Conservation (phyloP, 2,329 filamentous ascomycete genomes). For the Chalaropsis ovoidea region DNA sequence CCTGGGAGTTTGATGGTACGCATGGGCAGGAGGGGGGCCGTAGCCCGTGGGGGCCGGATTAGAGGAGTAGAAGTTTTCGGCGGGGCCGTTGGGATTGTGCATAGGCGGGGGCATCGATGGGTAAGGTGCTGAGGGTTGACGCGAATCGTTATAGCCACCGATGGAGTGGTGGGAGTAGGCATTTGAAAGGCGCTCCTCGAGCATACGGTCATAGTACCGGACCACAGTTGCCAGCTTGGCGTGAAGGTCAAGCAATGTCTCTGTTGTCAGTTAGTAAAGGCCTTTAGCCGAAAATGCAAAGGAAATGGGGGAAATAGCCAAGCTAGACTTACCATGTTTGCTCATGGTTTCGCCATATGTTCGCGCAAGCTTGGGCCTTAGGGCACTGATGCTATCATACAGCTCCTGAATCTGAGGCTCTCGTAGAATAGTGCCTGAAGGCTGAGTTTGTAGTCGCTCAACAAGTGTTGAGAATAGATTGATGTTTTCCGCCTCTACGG, state of each 20-base stretch:
- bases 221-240: conserved; percentile 93
- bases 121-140: conserved; percentile 43
- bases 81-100: conserved; percentile 41
- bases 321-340: conserved; percentile 66
- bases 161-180: conserved; percentile 77
- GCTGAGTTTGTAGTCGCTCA: conserved; percentile 87
- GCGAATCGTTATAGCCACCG: conserved; percentile 45
- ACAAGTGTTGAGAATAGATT: conserved; percentile 91
- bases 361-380: conserved; percentile 84
- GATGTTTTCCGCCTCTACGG: conserved; percentile 93
- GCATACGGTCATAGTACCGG: conserved; percentile 94
- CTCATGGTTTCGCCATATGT: conserved; percentile 99
- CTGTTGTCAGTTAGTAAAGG: conserved; percentile 36
- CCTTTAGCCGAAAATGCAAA: not conserved
- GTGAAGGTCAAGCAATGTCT: conserved; percentile 86
- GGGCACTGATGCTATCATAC: conserved; percentile 89
- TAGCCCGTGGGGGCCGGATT: conserved; percentile 15
- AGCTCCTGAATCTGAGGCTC: conserved; percentile 97
- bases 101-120: conserved; percentile 60
- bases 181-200: conserved; percentile 87
- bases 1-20: conserved; percentile 10
- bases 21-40: conserved; percentile 12
- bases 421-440: conserved; percentile 87
- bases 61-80: conserved; percentile 75
- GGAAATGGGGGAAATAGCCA: not conserved